Base-by-base conservation (phyloP, 768 basidiomycete genomes). In the Lentinula edodes region DNA sequence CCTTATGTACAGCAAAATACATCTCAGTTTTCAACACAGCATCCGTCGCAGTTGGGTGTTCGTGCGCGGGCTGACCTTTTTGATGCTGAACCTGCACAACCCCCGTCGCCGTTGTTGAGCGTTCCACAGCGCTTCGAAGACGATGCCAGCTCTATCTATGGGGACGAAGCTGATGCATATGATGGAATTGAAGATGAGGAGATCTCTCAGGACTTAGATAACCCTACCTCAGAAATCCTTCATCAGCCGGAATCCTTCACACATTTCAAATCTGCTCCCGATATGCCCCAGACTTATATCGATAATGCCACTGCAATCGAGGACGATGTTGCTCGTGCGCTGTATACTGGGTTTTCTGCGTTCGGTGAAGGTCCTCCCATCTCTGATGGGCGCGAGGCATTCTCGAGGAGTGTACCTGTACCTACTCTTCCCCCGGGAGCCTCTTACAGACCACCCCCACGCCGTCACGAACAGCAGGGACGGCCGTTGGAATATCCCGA, bases 181-280 rank as follows among this genome's bases (percentile, higher is more conserved):
- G 53, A 28, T 28, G 55, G 55, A 15, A 61, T 61, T 36, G 55
- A 45, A 28, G 59, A 60, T 39, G 59, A 51, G 32, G 39, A 45
- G 9, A 38, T 28, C 15, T 7, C 58, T 18, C 23, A 18, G 28
- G 7, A 15, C 15, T 16, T 20, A 7, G 18, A 23, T 28, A 18
- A 34, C 6, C 3, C 15, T 35, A 13, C 13, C 2, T 16, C 53
- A 12, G 53, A 52, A 36, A n/a, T 16, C n/a, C 52, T 18, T 36
- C 36, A 53, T 36, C 39, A 20, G 15, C 53, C n/a, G 35, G 52
- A 52, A 15, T 5, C 16, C 10, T 55, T 34, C 15, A 20, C 36
- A 55, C 9, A 39, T 36, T 5, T 13, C 8, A 43, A 12, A 32
- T 35, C 20, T 39, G 36, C 16, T 36, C 58, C 28, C 23, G n/a